A percentile compares a stretch with the other conserved stretches of the same genome.
These are phyloP conservation scores for Podila minutissima DNA, from an alignment of 192 early-diverging fungal species.

Conservation along the genomic window DNA sequence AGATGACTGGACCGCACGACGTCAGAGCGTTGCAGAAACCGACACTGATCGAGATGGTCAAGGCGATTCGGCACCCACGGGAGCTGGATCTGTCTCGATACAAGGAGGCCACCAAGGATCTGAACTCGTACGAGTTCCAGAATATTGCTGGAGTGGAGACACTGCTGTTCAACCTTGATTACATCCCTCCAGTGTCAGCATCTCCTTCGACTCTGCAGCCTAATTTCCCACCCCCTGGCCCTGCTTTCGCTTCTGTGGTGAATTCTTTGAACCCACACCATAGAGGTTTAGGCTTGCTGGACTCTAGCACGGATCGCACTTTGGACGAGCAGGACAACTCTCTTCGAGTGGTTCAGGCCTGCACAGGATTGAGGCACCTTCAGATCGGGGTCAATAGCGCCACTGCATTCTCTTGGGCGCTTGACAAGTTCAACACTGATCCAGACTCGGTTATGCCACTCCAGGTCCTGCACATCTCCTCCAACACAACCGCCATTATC, in stretches of 20 bases:
- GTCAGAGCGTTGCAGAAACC: conserved; percentile 26
- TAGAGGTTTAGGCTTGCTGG: background rate
- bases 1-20: conserved; percentile 36
- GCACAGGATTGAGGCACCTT: conserved; percentile 15
- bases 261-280: background rate
- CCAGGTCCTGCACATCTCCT: conserved; percentile 19
- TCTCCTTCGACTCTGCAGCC: background rate
- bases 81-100: conserved; percentile 36
- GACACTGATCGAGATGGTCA: conserved; percentile 7
- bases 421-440: conserved; percentile 6
- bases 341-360: conserved; percentile 12
- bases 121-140: conserved; percentile 29
- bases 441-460: background rate
- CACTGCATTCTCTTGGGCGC: conserved; percentile 31
- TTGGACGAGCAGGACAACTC: background rate
- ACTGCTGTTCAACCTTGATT: conserved; percentile 35
- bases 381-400: conserved; percentile 31
- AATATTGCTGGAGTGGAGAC: conserved; percentile 5
- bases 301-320: background rate
- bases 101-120: conserved; percentile 33
- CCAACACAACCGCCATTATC: conserved; percentile 6
- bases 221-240: background rate
- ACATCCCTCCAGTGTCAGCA: background rate
- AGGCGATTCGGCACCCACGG: conserved; percentile 15
- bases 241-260: background rate